Percentiles rank a stretch among this genome's conserved stretches.
These are phyloP conservation scores for Aspergillus spinulosporus DNA, from an alignment of 2,329 filamentous ascomycete genomes.

Conservation along the genomic window DNA sequence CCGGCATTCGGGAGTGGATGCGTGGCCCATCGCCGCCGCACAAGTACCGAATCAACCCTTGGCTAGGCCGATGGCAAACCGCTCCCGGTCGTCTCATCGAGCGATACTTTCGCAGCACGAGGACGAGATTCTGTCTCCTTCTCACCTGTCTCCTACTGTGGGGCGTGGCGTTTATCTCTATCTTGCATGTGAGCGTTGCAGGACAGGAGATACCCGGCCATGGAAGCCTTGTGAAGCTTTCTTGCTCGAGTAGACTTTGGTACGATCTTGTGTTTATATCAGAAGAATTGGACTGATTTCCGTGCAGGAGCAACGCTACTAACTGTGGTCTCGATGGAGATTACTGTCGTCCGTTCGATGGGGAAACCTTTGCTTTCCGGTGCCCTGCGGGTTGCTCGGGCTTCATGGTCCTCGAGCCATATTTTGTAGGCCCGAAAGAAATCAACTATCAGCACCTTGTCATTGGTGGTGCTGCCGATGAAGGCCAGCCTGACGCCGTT, in stretches of 20 bases:
- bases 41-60: constrained; percentile 37
- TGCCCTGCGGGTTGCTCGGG: constrained; percentile 60
- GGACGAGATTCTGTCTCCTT: constrained; percentile 29
- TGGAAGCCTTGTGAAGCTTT: constrained; percentile 37
- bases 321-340: constrained; percentile 59
- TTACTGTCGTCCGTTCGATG: constrained; percentile 57
- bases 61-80: constrained; percentile 35
- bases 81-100: constrained; percentile 36
- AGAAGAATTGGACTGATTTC: constrained; percentile 24
- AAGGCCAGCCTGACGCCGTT: constrained; percentile 40
- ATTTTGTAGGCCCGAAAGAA: constrained; percentile 57
- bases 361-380: constrained; percentile 55
- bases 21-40: constrained; percentile 34
- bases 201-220: constrained; percentile 35
- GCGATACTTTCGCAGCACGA: constrained; percentile 28
- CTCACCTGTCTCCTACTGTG: constrained; percentile 31
- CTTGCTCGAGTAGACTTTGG: constrained; percentile 40
- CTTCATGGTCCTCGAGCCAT: constrained; percentile 54
- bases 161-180: constrained; percentile 35
- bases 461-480: constrained; percentile 52
- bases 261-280: constrained; percentile 36
- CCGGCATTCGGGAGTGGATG: constrained; percentile 30
- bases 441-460: constrained; percentile 57
- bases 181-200: constrained; percentile 33
- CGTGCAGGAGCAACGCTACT: constrained; percentile 35